Conservation (phyloP, 73 alveolate genomes). For the Urostyla sp. region DNA sequence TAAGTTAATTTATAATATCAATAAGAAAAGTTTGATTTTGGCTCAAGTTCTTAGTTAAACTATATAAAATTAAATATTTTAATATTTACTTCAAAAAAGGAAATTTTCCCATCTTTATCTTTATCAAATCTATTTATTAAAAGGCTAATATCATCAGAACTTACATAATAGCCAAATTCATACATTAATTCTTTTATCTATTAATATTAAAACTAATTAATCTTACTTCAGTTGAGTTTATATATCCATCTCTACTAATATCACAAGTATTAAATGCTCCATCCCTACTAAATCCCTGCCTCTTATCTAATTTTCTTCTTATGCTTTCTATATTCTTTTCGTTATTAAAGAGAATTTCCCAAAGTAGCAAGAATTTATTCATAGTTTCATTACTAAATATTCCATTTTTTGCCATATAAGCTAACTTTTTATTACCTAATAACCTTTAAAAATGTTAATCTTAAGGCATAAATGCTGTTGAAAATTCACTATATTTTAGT, state of each 20-base stretch:
- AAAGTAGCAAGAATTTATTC: neutral
- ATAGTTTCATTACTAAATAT: slow-evolving; percentile 36
- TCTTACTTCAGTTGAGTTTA: slow-evolving; percentile 13
- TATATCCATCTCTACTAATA: slow-evolving; percentile 6
- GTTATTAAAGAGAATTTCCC: slow-evolving; percentile 2
- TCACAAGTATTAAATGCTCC: slow-evolving; percentile 45
- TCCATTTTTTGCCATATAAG: neutral
- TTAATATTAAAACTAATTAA: neutral
- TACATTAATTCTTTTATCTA: slow-evolving; percentile 16
- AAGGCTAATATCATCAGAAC: neutral
- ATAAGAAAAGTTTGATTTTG: slow-evolving; percentile 15
- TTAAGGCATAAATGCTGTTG: slow-evolving; percentile 51
- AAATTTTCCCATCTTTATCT: slow-evolving; percentile 52
- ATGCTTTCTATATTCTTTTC: slow-evolving; percentile 27
- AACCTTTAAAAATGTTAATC: slow-evolving; percentile 1
- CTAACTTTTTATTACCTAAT: slow-evolving; percentile 8
- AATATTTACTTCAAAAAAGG: slow-evolving; percentile 32
- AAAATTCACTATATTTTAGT: slow-evolving; percentile 59
- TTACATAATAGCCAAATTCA: neutral
- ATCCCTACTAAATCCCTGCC: slow-evolving; percentile 23
- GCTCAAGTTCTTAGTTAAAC: slow-evolving; percentile 31
- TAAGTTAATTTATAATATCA: neutral
- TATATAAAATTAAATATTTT: neutral
- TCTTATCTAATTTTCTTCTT: slow-evolving; percentile 15
- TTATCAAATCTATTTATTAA: slow-evolving; percentile 65